phyloP scores from a whole-genome alignment of 2,329 filamentous ascomycete genomes.

The Stylonectria norvegica region DNA sequence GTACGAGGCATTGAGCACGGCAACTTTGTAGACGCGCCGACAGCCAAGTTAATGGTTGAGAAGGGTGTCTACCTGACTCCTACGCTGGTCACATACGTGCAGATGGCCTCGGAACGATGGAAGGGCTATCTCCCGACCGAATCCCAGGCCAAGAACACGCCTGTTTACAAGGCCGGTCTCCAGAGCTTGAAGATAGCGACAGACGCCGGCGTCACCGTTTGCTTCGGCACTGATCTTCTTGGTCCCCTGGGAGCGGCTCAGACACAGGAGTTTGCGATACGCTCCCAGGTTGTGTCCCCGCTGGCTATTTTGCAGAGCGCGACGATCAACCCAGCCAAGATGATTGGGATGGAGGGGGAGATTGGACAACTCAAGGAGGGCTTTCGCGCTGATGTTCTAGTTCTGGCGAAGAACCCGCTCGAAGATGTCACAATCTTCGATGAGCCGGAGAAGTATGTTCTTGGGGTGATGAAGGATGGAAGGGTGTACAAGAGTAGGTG shows the following conservation, averaged over 20 bases:
- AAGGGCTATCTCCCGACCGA: slow-evolving; percentile 41
- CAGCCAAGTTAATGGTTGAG: slow-evolving; percentile 48
- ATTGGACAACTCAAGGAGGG: slow-evolving; percentile 49
- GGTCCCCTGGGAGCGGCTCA: slow-evolving; percentile 29
- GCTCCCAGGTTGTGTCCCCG: slow-evolving; percentile 18
- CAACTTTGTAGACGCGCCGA: slow-evolving; percentile 38
- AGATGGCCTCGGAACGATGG: slow-evolving; percentile 43
- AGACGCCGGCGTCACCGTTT: slow-evolving; percentile 51
- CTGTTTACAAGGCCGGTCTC: slow-evolving; percentile 47
- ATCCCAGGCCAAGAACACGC: slow-evolving; percentile 45
- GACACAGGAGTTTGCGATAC: slow-evolving; percentile 30
- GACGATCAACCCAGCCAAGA: slow-evolving; percentile 46
- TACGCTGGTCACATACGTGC: slow-evolving; percentile 49
- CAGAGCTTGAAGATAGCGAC: slow-evolving; percentile 45
- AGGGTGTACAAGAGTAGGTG: background rate
- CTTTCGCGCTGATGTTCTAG: slow-evolving; percentile 49
- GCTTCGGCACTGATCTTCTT: slow-evolving; percentile 45
- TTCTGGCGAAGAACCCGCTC: slow-evolving; percentile 50
- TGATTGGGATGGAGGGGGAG: slow-evolving; percentile 42
- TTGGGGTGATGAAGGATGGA: slow-evolving; percentile 54
- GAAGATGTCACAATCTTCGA: slow-evolving; percentile 52
- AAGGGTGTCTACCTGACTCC: slow-evolving; percentile 49
- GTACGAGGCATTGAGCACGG: slow-evolving; percentile 50
- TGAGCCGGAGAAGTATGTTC: slow-evolving; percentile 42
- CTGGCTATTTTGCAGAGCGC: slow-evolving; percentile 26